phyloP scores from a whole-genome alignment of 176 grass and related monocot genomes.

The Carex scoparia region DNA sequence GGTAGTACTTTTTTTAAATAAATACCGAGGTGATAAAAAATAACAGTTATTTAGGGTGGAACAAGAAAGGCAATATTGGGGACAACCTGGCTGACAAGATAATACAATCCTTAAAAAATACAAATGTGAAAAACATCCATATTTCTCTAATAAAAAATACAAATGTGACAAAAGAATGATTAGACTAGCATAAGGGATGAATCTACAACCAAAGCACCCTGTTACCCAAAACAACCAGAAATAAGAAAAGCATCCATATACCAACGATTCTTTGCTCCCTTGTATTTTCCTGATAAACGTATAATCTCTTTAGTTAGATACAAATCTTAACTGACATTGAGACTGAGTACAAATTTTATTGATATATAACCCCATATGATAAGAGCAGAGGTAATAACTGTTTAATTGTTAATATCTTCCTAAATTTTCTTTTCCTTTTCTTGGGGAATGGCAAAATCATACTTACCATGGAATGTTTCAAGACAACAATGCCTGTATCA shows the following conservation, averaged over 20 bases:
- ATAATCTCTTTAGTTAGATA: not conserved
- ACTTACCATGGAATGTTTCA: not conserved
- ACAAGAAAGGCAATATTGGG: not conserved
- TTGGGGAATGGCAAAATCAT: not conserved
- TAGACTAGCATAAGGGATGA: not conserved
- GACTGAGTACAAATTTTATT: not conserved
- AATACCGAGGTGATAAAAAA: not conserved
- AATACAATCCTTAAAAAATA: slow-evolving; percentile 1
- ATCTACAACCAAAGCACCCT: not conserved
- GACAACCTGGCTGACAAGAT: not conserved
- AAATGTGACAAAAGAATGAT: not conserved
- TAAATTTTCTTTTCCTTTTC: no score
- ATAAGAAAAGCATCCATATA: not conserved
- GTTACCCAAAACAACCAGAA: slow-evolving; percentile 1
- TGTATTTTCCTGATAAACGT: not conserved
- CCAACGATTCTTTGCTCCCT: not conserved
- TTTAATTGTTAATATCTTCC: not conserved
- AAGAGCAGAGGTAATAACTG: not conserved
- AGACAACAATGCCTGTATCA: not conserved
- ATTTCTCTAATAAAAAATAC: not conserved
- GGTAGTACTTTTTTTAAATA: not conserved
- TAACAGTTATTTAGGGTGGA: not conserved
- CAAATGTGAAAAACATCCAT: not conserved
- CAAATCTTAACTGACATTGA: not conserved
- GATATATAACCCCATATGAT: not conserved